Evolutionary conservation across 1,284 basidiomycete genomes (phyloP).

Genomic region (Rhodotorula sp.): DNA sequence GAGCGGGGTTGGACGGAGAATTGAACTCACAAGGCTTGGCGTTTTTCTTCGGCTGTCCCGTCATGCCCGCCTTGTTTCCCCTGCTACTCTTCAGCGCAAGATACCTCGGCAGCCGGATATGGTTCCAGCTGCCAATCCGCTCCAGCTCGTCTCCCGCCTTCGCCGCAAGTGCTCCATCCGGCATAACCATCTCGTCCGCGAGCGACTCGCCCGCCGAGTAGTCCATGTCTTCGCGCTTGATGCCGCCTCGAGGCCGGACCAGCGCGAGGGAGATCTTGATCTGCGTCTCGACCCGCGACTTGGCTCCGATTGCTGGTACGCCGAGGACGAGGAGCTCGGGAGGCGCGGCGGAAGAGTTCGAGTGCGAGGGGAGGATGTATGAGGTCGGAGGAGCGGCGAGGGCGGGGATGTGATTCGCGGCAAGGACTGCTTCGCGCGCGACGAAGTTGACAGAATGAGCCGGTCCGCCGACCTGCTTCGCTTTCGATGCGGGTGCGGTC

Average conservation of each 20-base stretch:
- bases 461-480: not conserved
- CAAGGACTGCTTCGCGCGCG: slow-evolving; percentile 36
- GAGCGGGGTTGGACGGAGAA: no score
- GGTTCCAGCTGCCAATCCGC: slow-evolving; percentile 73
- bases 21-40: slow-evolving; percentile 40
- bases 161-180: slow-evolving; percentile 29
- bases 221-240: not conserved
- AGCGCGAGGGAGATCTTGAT: slow-evolving; percentile 75
- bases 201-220: not conserved
- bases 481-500: not conserved
- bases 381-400: not conserved
- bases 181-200: slow-evolving; percentile 12
- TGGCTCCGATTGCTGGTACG: slow-evolving; percentile 78
- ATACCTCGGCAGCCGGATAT: slow-evolving; percentile 70
- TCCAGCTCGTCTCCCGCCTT: slow-evolving; percentile 28
- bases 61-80: no score
- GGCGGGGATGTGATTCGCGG: slow-evolving; percentile 19
- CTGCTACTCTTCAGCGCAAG: slow-evolving; percentile 71
- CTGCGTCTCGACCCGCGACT: slow-evolving; percentile 91
- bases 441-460: slow-evolving; percentile 31
- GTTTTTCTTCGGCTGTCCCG: slow-evolving; percentile 49
- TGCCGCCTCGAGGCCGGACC: slow-evolving; percentile 47
- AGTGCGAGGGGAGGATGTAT: not conserved
- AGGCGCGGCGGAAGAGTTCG: not conserved
- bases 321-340: slow-evolving; percentile 64